Conservation (phyloP, 345 rosid species). For the Hypericum androsaemum region DNA sequence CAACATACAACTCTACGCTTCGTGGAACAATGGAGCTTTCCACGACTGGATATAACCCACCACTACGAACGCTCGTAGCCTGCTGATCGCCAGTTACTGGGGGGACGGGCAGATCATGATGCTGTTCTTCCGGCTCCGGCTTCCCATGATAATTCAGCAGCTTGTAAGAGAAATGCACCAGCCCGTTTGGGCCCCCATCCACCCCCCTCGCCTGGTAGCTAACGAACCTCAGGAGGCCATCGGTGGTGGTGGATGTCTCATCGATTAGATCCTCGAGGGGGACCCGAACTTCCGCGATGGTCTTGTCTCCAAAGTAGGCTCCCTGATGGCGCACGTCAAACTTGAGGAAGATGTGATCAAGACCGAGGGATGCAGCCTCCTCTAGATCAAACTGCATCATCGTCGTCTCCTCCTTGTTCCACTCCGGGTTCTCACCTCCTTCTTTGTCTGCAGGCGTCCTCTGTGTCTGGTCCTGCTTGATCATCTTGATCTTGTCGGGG, state of each 20-base stretch:
- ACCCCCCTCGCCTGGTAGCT: constrained; percentile 34
- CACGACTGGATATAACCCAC: no score
- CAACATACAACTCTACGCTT: no score
- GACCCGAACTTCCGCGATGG: constrained; percentile 42
- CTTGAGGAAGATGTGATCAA: constrained; percentile 24
- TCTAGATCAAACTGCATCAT: constrained; percentile 25
- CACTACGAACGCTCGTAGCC: no score
- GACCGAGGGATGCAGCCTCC: constrained; percentile 11
- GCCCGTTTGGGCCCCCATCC: constrained; percentile 37
- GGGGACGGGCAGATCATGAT: no score
- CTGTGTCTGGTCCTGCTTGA: constrained; percentile 22
- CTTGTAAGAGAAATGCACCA: constrained; percentile 28
- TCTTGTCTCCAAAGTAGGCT: constrained; percentile 41
- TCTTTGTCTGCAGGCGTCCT: constrained; percentile 36
- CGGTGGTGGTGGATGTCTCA: constrained; percentile 11
- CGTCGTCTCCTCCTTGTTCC: constrained; percentile 28
- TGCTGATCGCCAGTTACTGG: no score
- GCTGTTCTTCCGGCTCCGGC: no score
- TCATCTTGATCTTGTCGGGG: constrained; percentile 17
- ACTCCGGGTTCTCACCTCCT: constrained; percentile 45
- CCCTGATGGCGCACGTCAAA: constrained; percentile 40
- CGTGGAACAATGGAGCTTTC: no score
- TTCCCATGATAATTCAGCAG: background rate
- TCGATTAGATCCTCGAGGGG: constrained; percentile 30
- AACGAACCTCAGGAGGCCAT: constrained; percentile 31